Conservation (phyloP, 1,284 basidiomycete genomes). For the Sphagnurus paluster region DNA sequence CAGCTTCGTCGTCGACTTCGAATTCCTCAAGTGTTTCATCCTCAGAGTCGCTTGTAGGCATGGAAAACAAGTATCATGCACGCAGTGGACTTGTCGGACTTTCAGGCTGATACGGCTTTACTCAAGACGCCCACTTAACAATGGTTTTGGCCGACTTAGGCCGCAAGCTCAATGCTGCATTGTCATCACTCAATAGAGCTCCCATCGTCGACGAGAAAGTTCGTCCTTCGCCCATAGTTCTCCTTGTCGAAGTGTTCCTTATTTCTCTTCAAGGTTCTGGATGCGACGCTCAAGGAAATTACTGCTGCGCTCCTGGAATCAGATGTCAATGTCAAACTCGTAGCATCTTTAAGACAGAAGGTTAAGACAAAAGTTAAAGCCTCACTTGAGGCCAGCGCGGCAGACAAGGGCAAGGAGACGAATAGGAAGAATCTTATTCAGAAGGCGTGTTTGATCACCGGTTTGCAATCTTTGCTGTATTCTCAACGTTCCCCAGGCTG, state of each 20-base stretch:
- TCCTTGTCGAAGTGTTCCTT: constrained; percentile 16
- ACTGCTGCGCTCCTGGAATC: constrained; percentile 93
- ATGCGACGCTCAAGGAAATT: constrained; percentile 93
- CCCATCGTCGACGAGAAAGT: constrained; percentile 91
- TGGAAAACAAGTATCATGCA: constrained; percentile 21
- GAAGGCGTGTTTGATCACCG: constrained; percentile 55
- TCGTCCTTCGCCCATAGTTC: constrained; percentile 17
- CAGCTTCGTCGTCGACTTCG: constrained; percentile 43
- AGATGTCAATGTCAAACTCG: constrained; percentile 98
- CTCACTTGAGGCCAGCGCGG: constrained; percentile 63
- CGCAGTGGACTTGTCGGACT: background rate
- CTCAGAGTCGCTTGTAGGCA: constrained; percentile 66
- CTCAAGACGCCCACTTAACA: constrained; percentile 27
- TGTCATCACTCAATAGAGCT: constrained; percentile 87
- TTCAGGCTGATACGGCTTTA: constrained; percentile 20
- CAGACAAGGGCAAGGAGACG: constrained; percentile 76
- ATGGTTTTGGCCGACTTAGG: constrained; percentile 99
- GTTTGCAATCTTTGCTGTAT: constrained; percentile 2
- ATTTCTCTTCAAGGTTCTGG: constrained; percentile 64
- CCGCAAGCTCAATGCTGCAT: constrained; percentile 89
- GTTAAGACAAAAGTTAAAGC: constrained; percentile 88
- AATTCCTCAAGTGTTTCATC: constrained; percentile 60
- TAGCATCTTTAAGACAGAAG: constrained; percentile 83
- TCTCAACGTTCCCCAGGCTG: constrained; percentile 58
- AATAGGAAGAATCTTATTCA: constrained; percentile 88